Percentiles rank a stretch among this genome's conserved stretches.
phyloP scores from a whole-genome alignment of 306 rosid genomes.

The Cucurbita ficifolia region DNA sequence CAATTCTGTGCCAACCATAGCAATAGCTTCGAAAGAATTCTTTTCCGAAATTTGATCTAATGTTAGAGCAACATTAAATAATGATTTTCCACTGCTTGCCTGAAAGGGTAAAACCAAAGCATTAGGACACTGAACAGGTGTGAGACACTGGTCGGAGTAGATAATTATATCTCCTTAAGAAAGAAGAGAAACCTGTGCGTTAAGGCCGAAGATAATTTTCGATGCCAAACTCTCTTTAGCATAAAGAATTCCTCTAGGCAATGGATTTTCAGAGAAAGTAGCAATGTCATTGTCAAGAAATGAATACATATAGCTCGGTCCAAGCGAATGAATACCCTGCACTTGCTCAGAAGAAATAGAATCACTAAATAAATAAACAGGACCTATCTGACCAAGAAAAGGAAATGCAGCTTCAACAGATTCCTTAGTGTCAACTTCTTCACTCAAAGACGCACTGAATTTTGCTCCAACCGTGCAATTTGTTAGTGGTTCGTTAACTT shows the following conservation, averaged over 20 bases:
- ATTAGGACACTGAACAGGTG: not conserved
- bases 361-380: slow-evolving; percentile 70
- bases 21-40: slow-evolving; percentile 70
- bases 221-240: slow-evolving; percentile 80
- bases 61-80: slow-evolving; percentile 78
- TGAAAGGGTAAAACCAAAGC: slow-evolving; percentile 28
- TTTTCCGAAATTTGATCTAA: slow-evolving; percentile 44
- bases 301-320: slow-evolving; percentile 95
- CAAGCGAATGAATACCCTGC: slow-evolving; percentile 71
- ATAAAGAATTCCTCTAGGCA: slow-evolving; percentile 73
- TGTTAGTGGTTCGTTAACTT: slow-evolving; percentile 62
- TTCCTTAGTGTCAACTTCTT: slow-evolving; percentile 43
- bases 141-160: not conserved
- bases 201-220: slow-evolving; percentile 76
- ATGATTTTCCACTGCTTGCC: slow-evolving; percentile 83
- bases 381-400: slow-evolving; percentile 89
- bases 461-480: slow-evolving; percentile 78
- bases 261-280: slow-evolving; percentile 44
- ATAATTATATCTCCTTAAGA: not conserved
- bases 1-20: slow-evolving; percentile 73
- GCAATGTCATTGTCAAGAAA: slow-evolving; percentile 82
- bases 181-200: slow-evolving; percentile 64
- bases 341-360: slow-evolving; percentile 86
- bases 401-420: slow-evolving; percentile 58
- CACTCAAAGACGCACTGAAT: slow-evolving; percentile 37